Evolutionary conservation across 148 eudicot genomes (phyloP).

Genomic region (Pouteria glomerata): DNA sequence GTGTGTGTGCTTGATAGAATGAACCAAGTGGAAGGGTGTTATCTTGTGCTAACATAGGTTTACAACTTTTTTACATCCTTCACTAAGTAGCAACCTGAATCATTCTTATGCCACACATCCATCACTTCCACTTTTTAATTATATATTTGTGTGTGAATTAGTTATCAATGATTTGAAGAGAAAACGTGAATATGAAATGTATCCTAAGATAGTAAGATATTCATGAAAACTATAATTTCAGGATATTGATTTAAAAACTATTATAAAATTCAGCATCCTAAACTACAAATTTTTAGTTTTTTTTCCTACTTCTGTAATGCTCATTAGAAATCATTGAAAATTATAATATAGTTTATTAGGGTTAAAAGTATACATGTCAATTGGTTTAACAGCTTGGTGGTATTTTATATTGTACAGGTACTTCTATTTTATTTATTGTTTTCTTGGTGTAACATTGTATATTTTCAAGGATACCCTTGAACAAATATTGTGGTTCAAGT

Average conservation of each 20-base stretch:
- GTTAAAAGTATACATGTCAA: not conserved
- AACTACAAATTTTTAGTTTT: not conserved
- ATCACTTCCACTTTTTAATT: not conserved
- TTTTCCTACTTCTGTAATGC: too few relatives aligned
- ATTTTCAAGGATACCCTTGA: not conserved
- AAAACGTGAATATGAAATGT: not conserved
- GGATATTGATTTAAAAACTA: not conserved
- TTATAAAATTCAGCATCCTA: not conserved
- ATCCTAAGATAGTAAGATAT: not conserved
- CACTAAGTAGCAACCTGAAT: not conserved
- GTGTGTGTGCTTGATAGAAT: not conserved
- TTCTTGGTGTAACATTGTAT: not conserved
- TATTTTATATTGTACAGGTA: not conserved
- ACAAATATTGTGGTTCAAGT: not conserved
- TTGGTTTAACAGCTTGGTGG: not conserved
- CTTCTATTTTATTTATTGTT: too few relatives aligned
- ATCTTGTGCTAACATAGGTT: not conserved
- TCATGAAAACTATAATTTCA: not conserved
- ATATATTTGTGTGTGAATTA: not conserved
- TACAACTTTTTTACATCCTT: not conserved
- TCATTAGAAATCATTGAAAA: not conserved
- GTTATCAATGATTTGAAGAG: not conserved
- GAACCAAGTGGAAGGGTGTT: not conserved
- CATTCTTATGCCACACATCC: not conserved
- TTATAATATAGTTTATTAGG: not conserved